These are phyloP conservation scores for Fusarium solani-melongenae DNA, from an alignment of 2,329 filamentous ascomycete genomes.

Conservation along the genomic window DNA sequence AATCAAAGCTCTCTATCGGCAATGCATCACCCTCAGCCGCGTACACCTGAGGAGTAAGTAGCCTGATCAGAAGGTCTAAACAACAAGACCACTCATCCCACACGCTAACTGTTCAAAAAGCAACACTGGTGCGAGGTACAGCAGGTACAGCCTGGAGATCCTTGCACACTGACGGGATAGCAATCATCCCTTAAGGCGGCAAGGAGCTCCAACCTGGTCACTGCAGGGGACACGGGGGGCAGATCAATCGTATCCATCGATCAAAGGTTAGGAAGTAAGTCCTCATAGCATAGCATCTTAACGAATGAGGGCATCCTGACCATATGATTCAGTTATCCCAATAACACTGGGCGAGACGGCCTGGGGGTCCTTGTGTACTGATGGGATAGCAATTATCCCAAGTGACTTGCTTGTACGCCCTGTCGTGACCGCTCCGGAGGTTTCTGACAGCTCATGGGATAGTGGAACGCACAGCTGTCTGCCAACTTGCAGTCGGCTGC, in stretches of 20 bases:
- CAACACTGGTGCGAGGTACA: background rate
- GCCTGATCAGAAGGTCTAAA: background rate
- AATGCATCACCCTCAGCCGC: background rate
- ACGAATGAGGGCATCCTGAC: background rate
- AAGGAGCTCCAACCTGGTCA: background rate
- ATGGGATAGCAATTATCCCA: background rate
- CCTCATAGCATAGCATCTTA: background rate
- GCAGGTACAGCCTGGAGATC: background rate
- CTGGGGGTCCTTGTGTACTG: background rate
- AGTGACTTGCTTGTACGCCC: too few species aligned
- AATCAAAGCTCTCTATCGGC: background rate
- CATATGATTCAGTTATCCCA: background rate
- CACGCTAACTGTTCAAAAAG: background rate
- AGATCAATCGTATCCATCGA: background rate
- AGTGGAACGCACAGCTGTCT: background rate
- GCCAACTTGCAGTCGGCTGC: background rate
- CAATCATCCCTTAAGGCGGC: background rate
- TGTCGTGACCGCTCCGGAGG: too few species aligned
- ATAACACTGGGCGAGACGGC: background rate
- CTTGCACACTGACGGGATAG: background rate
- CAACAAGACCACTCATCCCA: background rate
- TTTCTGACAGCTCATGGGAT: too few species aligned
- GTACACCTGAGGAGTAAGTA: background rate
- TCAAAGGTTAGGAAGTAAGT: background rate
- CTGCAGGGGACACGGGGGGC: background rate